Percentiles rank a stretch among this genome's conserved stretches.
Conservation (phyloP, 805 yeast genomes). For the Yarrowia porcina region DNA sequence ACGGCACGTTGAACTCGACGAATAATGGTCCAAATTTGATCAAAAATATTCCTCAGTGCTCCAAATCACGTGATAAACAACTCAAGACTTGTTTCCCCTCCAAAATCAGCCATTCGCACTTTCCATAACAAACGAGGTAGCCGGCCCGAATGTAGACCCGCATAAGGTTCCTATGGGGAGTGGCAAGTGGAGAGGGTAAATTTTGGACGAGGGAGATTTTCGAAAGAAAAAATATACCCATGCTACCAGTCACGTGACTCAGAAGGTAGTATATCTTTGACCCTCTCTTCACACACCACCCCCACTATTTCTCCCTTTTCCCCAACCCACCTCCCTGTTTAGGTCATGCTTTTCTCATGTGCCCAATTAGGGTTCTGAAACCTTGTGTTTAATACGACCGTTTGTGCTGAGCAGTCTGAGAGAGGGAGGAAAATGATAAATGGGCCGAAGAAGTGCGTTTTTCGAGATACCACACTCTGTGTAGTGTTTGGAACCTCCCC, state of each 20-base stretch:
- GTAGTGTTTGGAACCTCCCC: too few species aligned
- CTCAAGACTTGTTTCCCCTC: too few species aligned
- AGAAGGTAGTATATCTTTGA: too few species aligned
- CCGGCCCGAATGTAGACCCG: slow-evolving; percentile 11
- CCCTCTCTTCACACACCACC: too few species aligned
- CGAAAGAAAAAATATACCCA: too few species aligned
- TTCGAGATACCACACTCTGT: too few species aligned
- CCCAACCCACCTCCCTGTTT: not conserved
- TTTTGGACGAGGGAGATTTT: not conserved
- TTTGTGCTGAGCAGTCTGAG: not conserved
- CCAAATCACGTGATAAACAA: not conserved
- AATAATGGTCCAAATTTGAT: not conserved
- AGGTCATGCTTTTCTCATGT: slow-evolving; percentile 23
- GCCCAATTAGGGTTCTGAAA: slow-evolving; percentile 21
- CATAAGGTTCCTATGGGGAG: not conserved
- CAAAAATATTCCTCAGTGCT: not conserved
- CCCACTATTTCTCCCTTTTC: not conserved
- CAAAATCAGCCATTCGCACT: not conserved
- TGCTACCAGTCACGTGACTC: too few species aligned
- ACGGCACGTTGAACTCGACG: not conserved
- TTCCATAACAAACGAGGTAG: not conserved
- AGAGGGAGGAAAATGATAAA: too few species aligned
- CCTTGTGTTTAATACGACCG: slow-evolving; percentile 17
- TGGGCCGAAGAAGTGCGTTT: too few species aligned
- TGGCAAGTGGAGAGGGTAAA: not conserved